Evolutionary conservation across 225 moss, liverwort and hornwort genomes (phyloP).

Genomic region (Asterella californica): DNA sequence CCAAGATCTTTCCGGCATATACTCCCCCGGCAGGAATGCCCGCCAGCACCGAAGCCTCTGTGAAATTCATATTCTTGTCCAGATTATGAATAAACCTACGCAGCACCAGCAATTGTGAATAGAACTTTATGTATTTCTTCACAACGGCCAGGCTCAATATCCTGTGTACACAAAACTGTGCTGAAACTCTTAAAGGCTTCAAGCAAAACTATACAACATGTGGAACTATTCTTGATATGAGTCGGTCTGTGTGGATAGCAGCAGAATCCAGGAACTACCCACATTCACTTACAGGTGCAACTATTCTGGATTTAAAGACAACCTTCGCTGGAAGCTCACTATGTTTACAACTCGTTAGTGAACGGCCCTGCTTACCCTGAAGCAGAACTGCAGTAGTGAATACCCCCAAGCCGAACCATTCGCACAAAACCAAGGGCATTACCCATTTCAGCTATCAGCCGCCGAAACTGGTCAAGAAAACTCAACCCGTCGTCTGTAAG

Average conservation of each 20-base stretch:
- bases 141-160: background rate
- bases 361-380: slow-evolving; percentile 53
- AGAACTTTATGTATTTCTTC: background rate
- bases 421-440: slow-evolving; percentile 98
- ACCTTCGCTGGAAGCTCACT: background rate
- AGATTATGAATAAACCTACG: slow-evolving; percentile 75
- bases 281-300: background rate
- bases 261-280: background rate
- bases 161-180: no score
- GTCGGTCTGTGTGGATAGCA: background rate
- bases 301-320: background rate
- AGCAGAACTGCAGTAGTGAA: slow-evolving; percentile 93
- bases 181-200: no score
- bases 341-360: background rate
- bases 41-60: slow-evolving; percentile 68
- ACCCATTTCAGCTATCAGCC: slow-evolving; percentile 91
- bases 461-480: slow-evolving; percentile 95
- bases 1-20: slow-evolving; percentile 74
- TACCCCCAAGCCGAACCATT: slow-evolving; percentile 94
- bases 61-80: slow-evolving; percentile 67
- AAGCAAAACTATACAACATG: background rate
- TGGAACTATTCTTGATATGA: background rate
- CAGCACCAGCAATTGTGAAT: slow-evolving; percentile 3
- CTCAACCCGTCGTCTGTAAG: slow-evolving; percentile 80
- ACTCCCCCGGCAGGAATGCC: slow-evolving; percentile 67